Percentiles rank a stretch among this genome's conserved stretches.
Evolutionary conservation across 345 rosid species (phyloP).

Genomic region (Punica granatum): DNA sequence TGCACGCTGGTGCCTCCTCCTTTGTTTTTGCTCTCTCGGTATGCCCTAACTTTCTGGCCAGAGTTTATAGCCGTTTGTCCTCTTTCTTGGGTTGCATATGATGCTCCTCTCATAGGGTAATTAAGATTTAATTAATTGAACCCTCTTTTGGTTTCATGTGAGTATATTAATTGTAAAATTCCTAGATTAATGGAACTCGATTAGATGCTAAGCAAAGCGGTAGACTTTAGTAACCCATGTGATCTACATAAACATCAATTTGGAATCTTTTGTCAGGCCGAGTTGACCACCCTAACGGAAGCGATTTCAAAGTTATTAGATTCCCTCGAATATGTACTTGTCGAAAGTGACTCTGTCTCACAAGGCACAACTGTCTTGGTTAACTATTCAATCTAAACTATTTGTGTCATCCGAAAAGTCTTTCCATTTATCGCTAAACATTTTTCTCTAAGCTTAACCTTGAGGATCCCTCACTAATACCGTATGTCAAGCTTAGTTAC

Average conservation of each 20-base stretch:
- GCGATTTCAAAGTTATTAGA: not conserved
- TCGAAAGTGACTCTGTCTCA: not conserved
- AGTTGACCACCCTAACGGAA: not conserved
- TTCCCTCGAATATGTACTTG: no score
- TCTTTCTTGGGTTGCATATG: not conserved
- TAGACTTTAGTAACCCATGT: slow-evolving; percentile 11
- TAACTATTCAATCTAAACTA: not conserved
- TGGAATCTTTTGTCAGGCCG: not conserved
- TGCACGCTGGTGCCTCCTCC: slow-evolving; percentile 31
- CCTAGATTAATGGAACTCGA: slow-evolving; percentile 10
- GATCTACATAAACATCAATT: not conserved
- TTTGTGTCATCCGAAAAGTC: no score
- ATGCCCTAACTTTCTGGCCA: not conserved
- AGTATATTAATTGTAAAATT: slow-evolving; percentile 19
- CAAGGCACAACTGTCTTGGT: not conserved
- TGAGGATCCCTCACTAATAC: no score
- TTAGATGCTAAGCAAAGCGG: slow-evolving; percentile 27
- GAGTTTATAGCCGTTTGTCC: not conserved
- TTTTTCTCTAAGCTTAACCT: no score
- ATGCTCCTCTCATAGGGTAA: not conserved
- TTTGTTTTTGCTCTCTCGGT: not conserved
- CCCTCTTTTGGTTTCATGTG: slow-evolving; percentile 29
- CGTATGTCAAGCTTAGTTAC: no score
- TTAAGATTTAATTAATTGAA: not conserved
- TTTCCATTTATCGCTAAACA: no score